phyloP scores from a whole-genome alignment of 2,329 filamentous ascomycete genomes.

The Neofusicoccum ribis region DNA sequence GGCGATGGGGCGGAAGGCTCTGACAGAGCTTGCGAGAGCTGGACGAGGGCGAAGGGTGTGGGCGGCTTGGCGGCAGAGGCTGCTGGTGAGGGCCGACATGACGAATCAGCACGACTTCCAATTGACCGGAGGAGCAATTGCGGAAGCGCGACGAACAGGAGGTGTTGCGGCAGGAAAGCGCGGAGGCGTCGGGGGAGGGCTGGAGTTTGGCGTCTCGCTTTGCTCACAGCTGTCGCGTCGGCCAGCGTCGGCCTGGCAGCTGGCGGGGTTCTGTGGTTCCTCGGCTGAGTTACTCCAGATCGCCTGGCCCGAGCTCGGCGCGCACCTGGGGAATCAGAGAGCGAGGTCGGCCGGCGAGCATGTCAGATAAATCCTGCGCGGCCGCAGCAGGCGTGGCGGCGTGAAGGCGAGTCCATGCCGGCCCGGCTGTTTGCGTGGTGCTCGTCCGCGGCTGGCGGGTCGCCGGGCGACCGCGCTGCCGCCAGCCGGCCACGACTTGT shows the following conservation, averaged over 20 bases:
- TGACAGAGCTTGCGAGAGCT: conserved; percentile 27
- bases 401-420: too few species aligned
- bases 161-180: neutral
- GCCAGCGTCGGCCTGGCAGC: conserved; percentile 3
- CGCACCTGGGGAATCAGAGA: neutral
- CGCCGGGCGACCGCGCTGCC: too few species aligned
- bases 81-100: conserved; percentile 46
- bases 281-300: conserved; percentile 4
- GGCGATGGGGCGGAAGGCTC: conserved; percentile 40
- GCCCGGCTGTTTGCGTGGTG: too few species aligned
- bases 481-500: too few species aligned
- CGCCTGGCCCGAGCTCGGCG: neutral
- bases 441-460: too few species aligned
- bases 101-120: conserved; percentile 23
- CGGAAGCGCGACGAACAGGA: conserved; percentile 12
- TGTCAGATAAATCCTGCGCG: too few species aligned
- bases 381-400: too few species aligned
- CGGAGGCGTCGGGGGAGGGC: neutral
- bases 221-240: neutral
- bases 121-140: conserved; percentile 13
- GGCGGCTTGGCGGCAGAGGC: conserved; percentile 40
- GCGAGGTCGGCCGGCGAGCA: too few species aligned
- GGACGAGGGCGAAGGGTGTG: conserved; percentile 38
- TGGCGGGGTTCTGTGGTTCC: conserved; percentile 2
- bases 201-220: neutral